Conservation (phyloP, 2,329 filamentous ascomycete genomes). For the Emmonsia crescens region DNA sequence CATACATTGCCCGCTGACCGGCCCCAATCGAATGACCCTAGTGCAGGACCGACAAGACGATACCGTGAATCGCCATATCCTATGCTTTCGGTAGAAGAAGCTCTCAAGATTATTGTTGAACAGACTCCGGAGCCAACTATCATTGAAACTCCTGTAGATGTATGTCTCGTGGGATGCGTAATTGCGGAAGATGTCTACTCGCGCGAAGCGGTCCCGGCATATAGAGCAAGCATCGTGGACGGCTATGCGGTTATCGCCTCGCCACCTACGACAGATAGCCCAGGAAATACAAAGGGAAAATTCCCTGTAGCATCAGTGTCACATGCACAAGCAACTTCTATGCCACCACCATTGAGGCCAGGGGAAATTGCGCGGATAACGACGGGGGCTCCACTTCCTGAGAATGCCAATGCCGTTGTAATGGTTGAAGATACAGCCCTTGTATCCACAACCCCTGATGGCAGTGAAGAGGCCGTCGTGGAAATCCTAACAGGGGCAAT, state of each 20-base stretch:
- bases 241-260: slow-evolving; percentile 72
- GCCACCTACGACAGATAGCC: slow-evolving; percentile 41
- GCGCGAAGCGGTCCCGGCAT: slow-evolving; percentile 76
- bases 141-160: slow-evolving; percentile 50
- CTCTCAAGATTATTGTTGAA: slow-evolving; percentile 59
- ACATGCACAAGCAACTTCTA: slow-evolving; percentile 66
- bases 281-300: slow-evolving; percentile 56
- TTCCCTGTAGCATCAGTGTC: slow-evolving; percentile 83
- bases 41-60: slow-evolving; percentile 52
- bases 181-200: slow-evolving; percentile 75
- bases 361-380: slow-evolving; percentile 85
- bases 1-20: slow-evolving; percentile 57
- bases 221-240: slow-evolving; percentile 91
- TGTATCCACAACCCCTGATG: slow-evolving; percentile 63
- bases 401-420: slow-evolving; percentile 79
- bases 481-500: slow-evolving; percentile 74
- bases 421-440: slow-evolving; percentile 94
- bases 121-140: slow-evolving; percentile 56
- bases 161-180: slow-evolving; percentile 60
- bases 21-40: slow-evolving; percentile 49
- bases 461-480: slow-evolving; percentile 73
- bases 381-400: slow-evolving; percentile 82
- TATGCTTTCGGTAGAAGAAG: slow-evolving; percentile 78
- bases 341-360: slow-evolving; percentile 49
- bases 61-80: slow-evolving; percentile 82